Percentiles rank a stretch among this genome's conserved stretches.
phyloP scores from a whole-genome alignment of 345 rosid species.

The Angophora floribunda region DNA sequence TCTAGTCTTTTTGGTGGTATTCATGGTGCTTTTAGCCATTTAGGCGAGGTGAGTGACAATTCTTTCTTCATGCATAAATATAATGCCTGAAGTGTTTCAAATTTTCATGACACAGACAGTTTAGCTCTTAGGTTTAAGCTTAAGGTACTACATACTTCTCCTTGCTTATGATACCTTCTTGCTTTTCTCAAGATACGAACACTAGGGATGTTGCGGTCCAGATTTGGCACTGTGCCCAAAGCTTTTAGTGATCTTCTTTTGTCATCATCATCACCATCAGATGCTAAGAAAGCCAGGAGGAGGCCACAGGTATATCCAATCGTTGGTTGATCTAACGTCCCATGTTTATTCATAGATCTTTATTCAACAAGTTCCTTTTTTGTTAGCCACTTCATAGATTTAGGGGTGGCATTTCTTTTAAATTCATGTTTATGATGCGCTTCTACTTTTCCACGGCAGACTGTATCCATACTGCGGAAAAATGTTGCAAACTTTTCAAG shows the following conservation, averaged over 20 bases:
- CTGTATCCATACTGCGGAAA: slow-evolving; percentile 25
- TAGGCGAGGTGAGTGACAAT: slow-evolving; percentile 75
- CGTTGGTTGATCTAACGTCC: not conserved
- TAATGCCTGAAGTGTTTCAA: not conserved
- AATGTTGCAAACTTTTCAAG: slow-evolving; percentile 66
- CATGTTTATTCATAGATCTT: not conserved
- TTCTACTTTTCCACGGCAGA: slow-evolving; percentile 33
- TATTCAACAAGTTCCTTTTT: not conserved
- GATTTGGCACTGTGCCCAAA: slow-evolving; percentile 65
- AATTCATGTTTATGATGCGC: not conserved
- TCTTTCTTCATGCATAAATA: not conserved
- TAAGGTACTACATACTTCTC: not conserved
- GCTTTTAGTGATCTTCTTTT: slow-evolving; percentile 59
- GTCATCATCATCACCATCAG: slow-evolving; percentile 29
- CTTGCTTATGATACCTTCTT: not conserved
- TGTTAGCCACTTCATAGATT: not conserved
- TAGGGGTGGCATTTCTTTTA: not conserved
- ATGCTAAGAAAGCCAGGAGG: slow-evolving; percentile 11
- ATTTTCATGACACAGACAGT: not conserved
- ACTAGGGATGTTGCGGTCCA: slow-evolving; percentile 90
- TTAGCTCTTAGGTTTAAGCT: not conserved
- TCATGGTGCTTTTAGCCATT: slow-evolving; percentile 90
- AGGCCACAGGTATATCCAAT: slow-evolving; percentile 23
- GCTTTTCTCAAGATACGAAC: slow-evolving; percentile 64
- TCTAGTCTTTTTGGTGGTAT: slow-evolving; percentile 95